Base-by-base conservation (phyloP, 495 filamentous ascomycete genomes). In the Niebla homalea region DNA sequence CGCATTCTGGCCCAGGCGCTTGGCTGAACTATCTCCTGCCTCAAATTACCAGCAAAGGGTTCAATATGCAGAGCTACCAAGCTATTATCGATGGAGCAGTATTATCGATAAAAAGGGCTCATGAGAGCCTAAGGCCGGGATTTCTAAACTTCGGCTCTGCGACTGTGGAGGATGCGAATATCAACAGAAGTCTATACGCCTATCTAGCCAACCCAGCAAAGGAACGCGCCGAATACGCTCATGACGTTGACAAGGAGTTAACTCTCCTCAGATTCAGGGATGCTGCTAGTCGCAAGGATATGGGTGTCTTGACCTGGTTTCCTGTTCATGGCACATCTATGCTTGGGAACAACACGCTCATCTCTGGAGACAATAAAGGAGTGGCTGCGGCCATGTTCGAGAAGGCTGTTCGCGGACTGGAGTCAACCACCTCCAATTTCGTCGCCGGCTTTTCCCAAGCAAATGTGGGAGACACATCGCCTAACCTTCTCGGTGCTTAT, bases 1-100 rank as follows among this genome's bases (percentile, higher is more conserved):
- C 85, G 8, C 90, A 98, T 64, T 84, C 89, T 12, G 90, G 89
- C 0, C 89, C 90, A 14, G 90, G 83, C 3, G 90, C 86, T 19
- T 98, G 89, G 89, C 72, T 94, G 54, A 98, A 98, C 62, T 98
- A 98, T 62, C 75, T 98, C 5, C 72, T 98, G 19, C 90, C 92
- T 10, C 92, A 96, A 63, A 85, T 98, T 57, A 94, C 90, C 0
- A 89, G 84, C 59, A 77, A 78, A 51, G 90, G 90, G 0, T 96
- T 98, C 55, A 77, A 94, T 64, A 79, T 79, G 57, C 88, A 94
- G 63, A 89, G 85, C 55, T 95, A 92, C 60, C 76, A 79, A 36
- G 89, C 90, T 11, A 86, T 98, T 52, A 87, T 98, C 2, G 84
- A 94, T 53, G 92, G 92, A 1, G 80, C 87, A 11, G 53, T 94